Base-by-base conservation (phyloP, 176 grass and related monocot genomes). In the Hsuehochloa calcarea region DNA sequence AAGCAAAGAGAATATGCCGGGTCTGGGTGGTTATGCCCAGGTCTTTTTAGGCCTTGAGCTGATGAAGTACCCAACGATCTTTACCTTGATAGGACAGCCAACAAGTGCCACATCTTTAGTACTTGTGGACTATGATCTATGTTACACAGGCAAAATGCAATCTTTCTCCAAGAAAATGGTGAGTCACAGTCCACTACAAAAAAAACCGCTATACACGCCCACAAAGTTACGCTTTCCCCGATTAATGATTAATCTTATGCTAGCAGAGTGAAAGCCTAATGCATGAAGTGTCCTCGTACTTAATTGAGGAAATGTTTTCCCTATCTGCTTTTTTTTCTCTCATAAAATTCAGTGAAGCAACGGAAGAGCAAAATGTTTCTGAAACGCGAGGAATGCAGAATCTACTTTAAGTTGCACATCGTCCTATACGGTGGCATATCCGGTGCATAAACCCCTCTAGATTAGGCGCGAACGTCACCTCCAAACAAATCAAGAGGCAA, bases 1-100 rank as follows among this genome's bases (percentile, higher is more conserved):
- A 38, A 52, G 5, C 20, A 27, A 72, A 31, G 6, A 45, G 43
- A 72, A 72, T 86, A 80, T 72, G 20, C 66, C 41, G 20, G 13
- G 29, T 13, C 26, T 49, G 8, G 13, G 39, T 70, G 39, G 5
- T 51, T 70, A 47, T 11, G 46, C 52, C 23, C 27, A 17, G 38
- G 58, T 25, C 41, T 11, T 59, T 58, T 85, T 56, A 46, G 8
- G 40, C 5, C 27, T 38, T 46, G 8, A 40, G 66, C 41, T 50
- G 54, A 86, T 43, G 77, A 65, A 40, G 68, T 64, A 73, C 16
- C 43, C 67, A 80, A 73, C 15, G 17, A 86, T 86, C 56, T 65
- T 80, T 86, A 80, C 31, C 16, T 31, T 41, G 44, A 80, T 27
- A 52, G 76, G 44, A 31, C 15, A 86, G 22, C 84, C 27, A 79